Base-by-base conservation (phyloP, 805 yeast genomes). In the Torulaspora delbrueckii region DNA sequence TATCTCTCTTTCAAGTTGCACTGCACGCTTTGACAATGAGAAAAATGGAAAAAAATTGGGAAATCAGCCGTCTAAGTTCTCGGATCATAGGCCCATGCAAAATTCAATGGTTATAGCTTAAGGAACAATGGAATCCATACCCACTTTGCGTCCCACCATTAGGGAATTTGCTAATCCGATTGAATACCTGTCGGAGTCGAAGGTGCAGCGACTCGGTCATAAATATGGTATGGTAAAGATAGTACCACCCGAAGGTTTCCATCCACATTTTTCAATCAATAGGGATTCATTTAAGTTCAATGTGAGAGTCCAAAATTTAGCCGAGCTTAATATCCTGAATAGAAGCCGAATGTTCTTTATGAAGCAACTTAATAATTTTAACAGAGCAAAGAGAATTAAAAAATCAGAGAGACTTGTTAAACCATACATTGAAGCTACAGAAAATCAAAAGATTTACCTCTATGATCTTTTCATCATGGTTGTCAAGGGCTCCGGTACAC, bases 161-260 rank as follows among this genome's bases (percentile, higher is more conserved):
- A 72, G 71, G 22, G 82, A 85, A 54, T 77, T 81, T 48, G 57
- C 63, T 8, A 82, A 84, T 59, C 95, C 96, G 1, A 76, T 83
- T 16, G 63, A 62, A n/a, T 84, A 81, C 53, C 68, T 86, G 13
- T 82, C 84, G 18, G 70, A 76, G 10, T 63, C 79, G 1, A 62
- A 66, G 9, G 69, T 73, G 0, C 52, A 55, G 2, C 40, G 56
- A 2, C 55, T 73, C 8, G 96, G 93, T 2, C 65, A 60, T 26
- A 60, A 67, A 24, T 79, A 74, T 60, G 96, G 96, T 0, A 89
- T 93, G 57, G 65, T 88, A 36, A 90, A 89, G 58, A 60, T 90
- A 2, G 69, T 76, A 5, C 82, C 95, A 4, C 90, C 91, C 0
- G 47, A 48, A 0, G 56, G 53, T 1, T 77, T 77, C 69, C 60